Evolutionary conservation across 1,284 basidiomycete species (phyloP).

Genomic region (Volvariella surrecta): DNA sequence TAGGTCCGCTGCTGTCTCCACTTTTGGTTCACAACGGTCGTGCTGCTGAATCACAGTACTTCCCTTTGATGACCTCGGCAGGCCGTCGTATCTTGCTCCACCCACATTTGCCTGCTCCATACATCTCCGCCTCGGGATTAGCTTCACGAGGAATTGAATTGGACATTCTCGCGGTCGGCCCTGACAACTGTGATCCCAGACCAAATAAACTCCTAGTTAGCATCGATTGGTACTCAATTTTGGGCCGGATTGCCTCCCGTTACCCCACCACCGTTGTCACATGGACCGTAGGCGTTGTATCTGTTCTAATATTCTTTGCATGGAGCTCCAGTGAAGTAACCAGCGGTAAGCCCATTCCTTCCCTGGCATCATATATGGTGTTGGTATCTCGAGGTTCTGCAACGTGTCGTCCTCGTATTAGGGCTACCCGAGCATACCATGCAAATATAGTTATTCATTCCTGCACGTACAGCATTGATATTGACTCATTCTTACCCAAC

Average conservation of each 20-base stretch:
- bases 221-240: conserved; percentile 60
- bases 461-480: conserved; percentile 4
- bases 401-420: background rate
- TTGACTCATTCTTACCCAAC: conserved; percentile 3
- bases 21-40: conserved; percentile 51
- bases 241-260: conserved; percentile 64
- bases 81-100: conserved; percentile 51
- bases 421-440: no score
- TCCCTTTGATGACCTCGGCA: conserved; percentile 32
- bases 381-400: background rate
- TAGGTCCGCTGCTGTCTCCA: conserved; percentile 44
- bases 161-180: conserved; percentile 52
- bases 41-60: conserved; percentile 63
- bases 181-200: conserved; percentile 33
- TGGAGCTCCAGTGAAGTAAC: conserved; percentile 33
- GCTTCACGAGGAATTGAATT: conserved; percentile 31
- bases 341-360: conserved; percentile 16
- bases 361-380: background rate
- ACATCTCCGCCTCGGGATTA: conserved; percentile 26
- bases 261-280: conserved; percentile 61
- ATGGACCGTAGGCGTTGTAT: conserved; percentile 64
- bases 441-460: background rate
- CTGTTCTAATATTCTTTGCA: conserved; percentile 43
- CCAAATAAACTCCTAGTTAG: conserved; percentile 37
- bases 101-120: conserved; percentile 65